Evolutionary conservation across 2,329 filamentous ascomycete genomes (phyloP), one percentile per base, ranked within the genome.

Genomic region (Meredithiella fracta): DNA sequence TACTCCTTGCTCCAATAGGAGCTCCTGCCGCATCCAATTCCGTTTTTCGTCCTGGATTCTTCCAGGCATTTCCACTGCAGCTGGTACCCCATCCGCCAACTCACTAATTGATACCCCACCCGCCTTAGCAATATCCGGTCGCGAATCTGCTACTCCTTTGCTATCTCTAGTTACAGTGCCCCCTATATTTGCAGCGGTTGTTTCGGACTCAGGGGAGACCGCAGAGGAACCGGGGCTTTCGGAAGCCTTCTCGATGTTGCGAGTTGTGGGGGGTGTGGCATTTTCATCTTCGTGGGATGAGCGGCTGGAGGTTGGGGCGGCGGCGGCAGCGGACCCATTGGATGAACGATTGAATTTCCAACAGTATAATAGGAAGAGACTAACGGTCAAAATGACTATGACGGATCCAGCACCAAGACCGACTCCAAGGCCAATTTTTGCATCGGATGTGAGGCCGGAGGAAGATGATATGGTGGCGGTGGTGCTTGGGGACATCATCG

Each of bases 11-110:
- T 17, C 55, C 49, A 40, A 56, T 56, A 2, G 55, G 55, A 2
- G 49, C 49, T n/a, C 55, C 55, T 17, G 55, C 55, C n/a, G 55
- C 49, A 20, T 56, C 49, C 15, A 56, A 40, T 23, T 56, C 55
- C 25, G 50, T 47, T 23, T 56, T n/a, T 47, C 26, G 47, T 52
- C 37, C 17, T 53, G 49, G 11, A 52, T 52, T 9, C 17, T 17
- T 5, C 34, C 55, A 4, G 55, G 55, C 15, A 56, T 34, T 25
- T 56, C 55, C 2, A 47, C 29, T 14, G 50, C 55, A 14, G 50
- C 55, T 2, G 44, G 53, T 20, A 38, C 42, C 11, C n/a, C 26
- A 40, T 50, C 44, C 15, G 44, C 20, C 29, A 55, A 23, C 29
- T 55, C 53, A 20, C 25, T 37, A 15, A 55, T 14, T n/a, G 22